Evolutionary conservation across 805 yeast species (phyloP).

Genomic region (Phaffomyces antillensis): DNA sequence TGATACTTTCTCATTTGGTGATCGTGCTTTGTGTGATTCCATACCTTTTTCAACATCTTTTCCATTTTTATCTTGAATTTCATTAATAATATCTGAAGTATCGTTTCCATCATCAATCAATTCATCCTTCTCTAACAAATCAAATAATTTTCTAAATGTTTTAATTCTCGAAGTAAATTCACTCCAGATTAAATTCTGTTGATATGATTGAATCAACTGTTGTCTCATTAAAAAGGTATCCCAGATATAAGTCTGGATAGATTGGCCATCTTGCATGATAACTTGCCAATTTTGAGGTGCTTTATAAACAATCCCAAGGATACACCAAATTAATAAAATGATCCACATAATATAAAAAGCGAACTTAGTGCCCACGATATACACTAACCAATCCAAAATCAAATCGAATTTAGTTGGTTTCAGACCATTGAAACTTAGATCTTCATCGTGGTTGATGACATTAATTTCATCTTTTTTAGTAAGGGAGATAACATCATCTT

Average conservation of each 20-base stretch:
- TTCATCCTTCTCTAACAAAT: neutral
- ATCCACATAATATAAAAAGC: conserved; percentile 5
- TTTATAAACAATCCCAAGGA: conserved; percentile 3
- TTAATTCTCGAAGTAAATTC: conserved; percentile 6
- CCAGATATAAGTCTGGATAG: conserved; percentile 9
- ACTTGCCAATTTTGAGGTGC: conserved; percentile 6
- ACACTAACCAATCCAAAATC: conserved; percentile 7
- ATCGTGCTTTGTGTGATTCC: too few species aligned
- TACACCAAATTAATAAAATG: conserved; percentile 1
- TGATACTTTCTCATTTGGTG: too few species aligned
- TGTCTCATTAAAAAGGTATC: conserved; percentile 9
- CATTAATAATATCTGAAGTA: too few species aligned
- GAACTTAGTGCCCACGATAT: conserved; percentile 4
- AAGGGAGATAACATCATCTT: neutral
- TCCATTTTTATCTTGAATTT: neutral
- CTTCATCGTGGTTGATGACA: neutral
- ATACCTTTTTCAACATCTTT: too few species aligned
- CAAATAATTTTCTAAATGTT: conserved; percentile 3
- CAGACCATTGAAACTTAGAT: conserved; percentile 7
- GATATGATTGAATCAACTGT: conserved; percentile 7
- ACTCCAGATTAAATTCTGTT: conserved; percentile 6
- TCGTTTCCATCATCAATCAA: too few species aligned
- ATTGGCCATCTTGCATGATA: conserved; percentile 7
- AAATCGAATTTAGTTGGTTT: conserved; percentile 6
- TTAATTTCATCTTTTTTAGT: too few species aligned